Base-by-base conservation (phyloP, 305 asterid genomes). In the Andrographis paniculata region DNA sequence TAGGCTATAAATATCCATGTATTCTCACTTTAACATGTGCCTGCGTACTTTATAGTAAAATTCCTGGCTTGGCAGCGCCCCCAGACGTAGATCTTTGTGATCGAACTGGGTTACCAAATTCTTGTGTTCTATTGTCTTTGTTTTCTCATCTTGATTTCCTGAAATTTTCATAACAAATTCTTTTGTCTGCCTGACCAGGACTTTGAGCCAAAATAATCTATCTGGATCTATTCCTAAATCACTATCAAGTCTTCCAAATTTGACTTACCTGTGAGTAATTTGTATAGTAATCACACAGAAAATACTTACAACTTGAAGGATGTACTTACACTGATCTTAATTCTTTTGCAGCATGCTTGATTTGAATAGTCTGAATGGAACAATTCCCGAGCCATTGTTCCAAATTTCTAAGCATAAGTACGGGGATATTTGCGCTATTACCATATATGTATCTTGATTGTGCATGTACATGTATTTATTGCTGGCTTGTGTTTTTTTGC, bases 361-460 rank as follows among this genome's bases (percentile, higher is more conserved):
- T 60, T 85, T 80, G 6, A 89, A 89, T 70, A 65, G 53, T 46
- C 80, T 89, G 28, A 74, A 60, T 57, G 95, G 95, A 33, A 59
- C 56, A 48, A 63, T 85, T 62, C 95, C 98, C 5, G 81, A 72
- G 49, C 73, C 57, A 44, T 65, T 85, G 21, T 85, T 89, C 65
- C 66, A 64, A 62, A 70, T 82, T 53, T 72, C 94, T 60, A 78
- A 74, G 52, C 78, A 85, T 55, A 85, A 89, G 98, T 89, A 80
- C 16, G 79, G 18, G 50, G 45, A 22, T 10, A 43, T 2, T 50
- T 22, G 14, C 18, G 18, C 51, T 27, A 44, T 20, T 22, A 37
- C 17, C 38, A 19, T 47, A 17, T 42, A 20, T 35, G 20, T 18
- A 20, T 4, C 5, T 41, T 20, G 5, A 20, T 9, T 21, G 20